Percentiles rank a stretch among this genome's conserved stretches.
Conservation (phyloP, 148 eudicot species). For the Fallopia convolvulus region DNA sequence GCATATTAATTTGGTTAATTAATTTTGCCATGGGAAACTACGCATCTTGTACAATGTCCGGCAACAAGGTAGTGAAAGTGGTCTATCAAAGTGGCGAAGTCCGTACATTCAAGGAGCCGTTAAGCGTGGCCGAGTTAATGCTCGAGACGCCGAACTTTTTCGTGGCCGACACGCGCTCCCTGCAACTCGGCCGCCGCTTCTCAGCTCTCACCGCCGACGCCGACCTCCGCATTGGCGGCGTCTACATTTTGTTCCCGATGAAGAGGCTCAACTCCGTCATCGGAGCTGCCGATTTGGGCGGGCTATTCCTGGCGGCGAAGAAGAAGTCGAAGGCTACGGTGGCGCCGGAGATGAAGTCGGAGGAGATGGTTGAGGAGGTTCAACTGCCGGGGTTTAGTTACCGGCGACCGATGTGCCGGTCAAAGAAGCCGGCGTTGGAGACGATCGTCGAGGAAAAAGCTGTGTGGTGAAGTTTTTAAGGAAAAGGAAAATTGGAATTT, state of each 20-base stretch:
- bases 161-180: conserved; percentile 40
- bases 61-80: conserved; percentile 32
- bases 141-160: conserved; percentile 58
- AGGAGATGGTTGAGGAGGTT: conserved; percentile 46
- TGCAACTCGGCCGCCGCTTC: conserved; percentile 48
- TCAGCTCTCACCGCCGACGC: conserved; percentile 67
- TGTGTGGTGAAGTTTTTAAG: conserved; percentile 19
- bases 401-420: conserved; percentile 47
- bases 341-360: conserved; percentile 43
- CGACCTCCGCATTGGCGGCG: conserved; percentile 50
- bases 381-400: conserved; percentile 36
- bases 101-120: conserved; percentile 34
- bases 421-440: conserved; percentile 84
- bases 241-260: conserved; percentile 68
- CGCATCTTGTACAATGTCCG: conserved; percentile 46
- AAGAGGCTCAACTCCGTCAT: conserved; percentile 49
- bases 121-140: conserved; percentile 77
- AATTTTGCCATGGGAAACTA: conserved; percentile 58
- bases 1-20: neutral
- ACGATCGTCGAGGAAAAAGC: conserved; percentile 77
- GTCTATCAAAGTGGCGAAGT: conserved; percentile 67
- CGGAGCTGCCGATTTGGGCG: conserved; percentile 62
- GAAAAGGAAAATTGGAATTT: conserved; percentile 7
- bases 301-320: conserved; percentile 46
- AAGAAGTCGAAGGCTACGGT: conserved; percentile 32